These are phyloP conservation scores for Dothideomycetes sp. DNA, from an alignment of 2,329 filamentous ascomycete genomes.

Conservation along the genomic window DNA sequence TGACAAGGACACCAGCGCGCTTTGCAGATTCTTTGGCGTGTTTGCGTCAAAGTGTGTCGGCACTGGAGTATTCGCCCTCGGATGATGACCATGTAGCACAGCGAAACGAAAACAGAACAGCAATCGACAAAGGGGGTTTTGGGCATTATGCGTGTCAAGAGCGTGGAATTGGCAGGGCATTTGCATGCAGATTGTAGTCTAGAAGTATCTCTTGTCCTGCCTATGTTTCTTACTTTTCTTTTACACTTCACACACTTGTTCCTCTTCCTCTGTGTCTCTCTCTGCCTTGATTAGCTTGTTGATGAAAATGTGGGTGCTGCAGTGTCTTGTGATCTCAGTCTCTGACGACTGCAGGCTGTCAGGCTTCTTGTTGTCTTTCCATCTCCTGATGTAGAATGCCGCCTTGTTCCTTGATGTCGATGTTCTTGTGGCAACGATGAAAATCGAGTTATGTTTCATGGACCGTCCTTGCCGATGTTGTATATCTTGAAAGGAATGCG, in stretches of 20 bases:
- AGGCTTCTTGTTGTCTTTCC: no score
- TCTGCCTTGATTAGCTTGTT: no score
- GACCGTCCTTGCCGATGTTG: no score
- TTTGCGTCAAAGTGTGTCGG: conserved; percentile 7
- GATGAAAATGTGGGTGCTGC: no score
- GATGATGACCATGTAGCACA: conserved; percentile 11
- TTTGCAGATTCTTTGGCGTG: conserved; percentile 8
- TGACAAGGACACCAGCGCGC: conserved; percentile 5
- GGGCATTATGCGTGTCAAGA: conserved; percentile 10
- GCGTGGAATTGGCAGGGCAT: conserved; percentile 12
- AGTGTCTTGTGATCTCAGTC: no score
- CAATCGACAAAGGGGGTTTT: conserved; percentile 10
- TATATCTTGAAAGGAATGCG: no score
- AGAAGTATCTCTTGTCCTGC: conserved; percentile 14
- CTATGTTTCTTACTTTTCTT: conserved; percentile 11
- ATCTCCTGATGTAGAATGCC: no score
- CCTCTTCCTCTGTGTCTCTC: no score
- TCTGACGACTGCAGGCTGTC: no score
- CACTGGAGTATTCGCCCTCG: conserved; percentile 5
- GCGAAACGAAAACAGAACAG: conserved; percentile 9
- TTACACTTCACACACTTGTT: neutral
- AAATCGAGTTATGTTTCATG: no score
- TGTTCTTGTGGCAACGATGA: no score
- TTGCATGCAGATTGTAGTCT: conserved; percentile 14
- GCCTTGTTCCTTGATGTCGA: no score